Base-by-base conservation (phyloP, 306 rosid genomes). In the Canavalia ensiformis region DNA sequence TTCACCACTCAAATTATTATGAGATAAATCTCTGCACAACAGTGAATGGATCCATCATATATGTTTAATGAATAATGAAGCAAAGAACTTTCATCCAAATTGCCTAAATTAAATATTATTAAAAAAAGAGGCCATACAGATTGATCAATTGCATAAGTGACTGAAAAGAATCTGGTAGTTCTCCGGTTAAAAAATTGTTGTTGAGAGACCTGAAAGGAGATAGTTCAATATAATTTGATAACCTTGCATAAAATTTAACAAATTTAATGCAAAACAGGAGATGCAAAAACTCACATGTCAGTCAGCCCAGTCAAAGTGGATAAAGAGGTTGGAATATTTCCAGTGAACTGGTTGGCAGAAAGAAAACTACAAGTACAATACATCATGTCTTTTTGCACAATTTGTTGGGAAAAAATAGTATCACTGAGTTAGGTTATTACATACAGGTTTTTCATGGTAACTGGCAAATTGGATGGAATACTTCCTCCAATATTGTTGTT, bases 401-500 rank as follows among this genome's bases (percentile, higher is more conserved):
- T 62, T 59, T 50, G 49, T 60, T 35, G 68, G 85, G 66, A 72
- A 50, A 70, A 49, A 41, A 60, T 28, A 70, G 59, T 64, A 55
- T 70, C 78, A 79, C 54, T 76, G 45, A 75, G 72, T 52, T 79
- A 73, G 59, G 45, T 39, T 51, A 77, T 64, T 29, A 84, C 97
- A 54, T 93, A 96, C 99, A 96, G 28, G 90, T 75, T 93, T 86
- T 70, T 89, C 90, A 93, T 2, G 59, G 97, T 87, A 51, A 78
- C 90, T 2, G 99, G 99, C 85, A 96, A 88, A 87, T 35, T 87
- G 76, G 94, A 77, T 6, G 99, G 99, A 86, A 96, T 92, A 69
- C 88, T 90, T 70, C 99, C 99, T 59, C 99, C 99, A 45, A 93
- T 92, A 54, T 81, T 88, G 87, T 96, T 96, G 92, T 93, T 96